phyloP scores from a whole-genome alignment of 2,329 filamentous ascomycete genomes.

The Coniochaeta sp. region DNA sequence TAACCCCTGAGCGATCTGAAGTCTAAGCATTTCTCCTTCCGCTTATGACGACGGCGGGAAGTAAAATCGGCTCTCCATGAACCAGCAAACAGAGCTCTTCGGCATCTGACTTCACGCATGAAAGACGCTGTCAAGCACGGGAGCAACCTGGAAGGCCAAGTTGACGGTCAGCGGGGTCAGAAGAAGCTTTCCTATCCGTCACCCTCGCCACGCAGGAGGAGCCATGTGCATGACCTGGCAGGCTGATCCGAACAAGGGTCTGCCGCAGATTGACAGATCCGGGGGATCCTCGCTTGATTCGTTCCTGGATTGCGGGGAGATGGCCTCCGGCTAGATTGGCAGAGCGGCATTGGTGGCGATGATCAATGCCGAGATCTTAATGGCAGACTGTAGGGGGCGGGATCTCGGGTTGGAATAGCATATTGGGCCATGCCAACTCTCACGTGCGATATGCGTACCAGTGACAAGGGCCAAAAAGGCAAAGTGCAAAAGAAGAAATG shows the following conservation, averaged over 20 bases:
- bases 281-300: not conserved
- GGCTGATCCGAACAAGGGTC: not conserved
- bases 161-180: too few species aligned
- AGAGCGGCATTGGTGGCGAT: not conserved
- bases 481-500: too few species aligned
- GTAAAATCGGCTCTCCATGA: not conserved
- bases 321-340: not conserved
- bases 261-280: not conserved
- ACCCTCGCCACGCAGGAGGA: not conserved
- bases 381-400: not conserved
- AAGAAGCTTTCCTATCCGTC: not conserved
- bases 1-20: too few species aligned
- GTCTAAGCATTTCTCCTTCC: not conserved
- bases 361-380: not conserved
- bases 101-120: not conserved
- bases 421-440: not conserved
- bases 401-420: not conserved
- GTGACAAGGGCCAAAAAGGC: not conserved
- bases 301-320: slow-evolving; percentile 1
- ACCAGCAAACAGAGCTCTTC: not conserved
- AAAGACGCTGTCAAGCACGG: not conserved
- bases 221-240: not conserved
- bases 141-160: not conserved
- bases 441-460: too few species aligned
- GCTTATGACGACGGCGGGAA: not conserved